Percentiles rank a stretch among this genome's conserved stretches.
These are phyloP conservation scores for Brassica nigra DNA, from an alignment of 345 rosid genomes.

Conservation along the genomic window DNA sequence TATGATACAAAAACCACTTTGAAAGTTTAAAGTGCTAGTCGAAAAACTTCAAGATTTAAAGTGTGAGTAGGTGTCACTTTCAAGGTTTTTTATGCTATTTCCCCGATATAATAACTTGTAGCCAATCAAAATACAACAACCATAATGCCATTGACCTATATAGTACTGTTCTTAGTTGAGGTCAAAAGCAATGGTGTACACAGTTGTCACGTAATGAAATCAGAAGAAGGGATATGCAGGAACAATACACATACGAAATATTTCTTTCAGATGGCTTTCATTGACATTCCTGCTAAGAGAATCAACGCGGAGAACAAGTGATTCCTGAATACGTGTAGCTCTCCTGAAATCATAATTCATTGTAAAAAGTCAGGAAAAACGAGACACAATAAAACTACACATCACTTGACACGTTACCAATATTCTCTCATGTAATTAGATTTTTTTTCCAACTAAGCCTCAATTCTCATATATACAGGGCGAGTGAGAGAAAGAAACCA, in stretches of 20 bases:
- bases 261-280: conserved; percentile 93
- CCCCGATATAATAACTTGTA: neutral
- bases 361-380: conserved; percentile 15
- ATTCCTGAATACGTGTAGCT: conserved; percentile 70
- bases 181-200: neutral
- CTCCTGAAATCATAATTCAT: conserved; percentile 59
- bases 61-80: too few relatives aligned
- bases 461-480: too few relatives aligned
- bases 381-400: neutral
- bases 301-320: conserved; percentile 83
- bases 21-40: too few relatives aligned
- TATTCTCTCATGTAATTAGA: too few relatives aligned
- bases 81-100: too few relatives aligned
- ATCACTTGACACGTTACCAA: too few relatives aligned
- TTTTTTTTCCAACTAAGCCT: too few relatives aligned
- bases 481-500: too few relatives aligned
- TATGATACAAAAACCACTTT: too few relatives aligned
- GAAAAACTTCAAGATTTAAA: too few relatives aligned
- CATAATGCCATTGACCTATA: neutral
- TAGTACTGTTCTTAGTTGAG: conserved; percentile 11
- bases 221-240: too few relatives aligned
- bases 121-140: neutral
- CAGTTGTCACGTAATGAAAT: neutral
- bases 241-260: conserved; percentile 60
- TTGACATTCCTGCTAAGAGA: conserved; percentile 83